Conservation (phyloP, 2,329 filamentous ascomycete genomes). For the Penicillium palitans region DNA sequence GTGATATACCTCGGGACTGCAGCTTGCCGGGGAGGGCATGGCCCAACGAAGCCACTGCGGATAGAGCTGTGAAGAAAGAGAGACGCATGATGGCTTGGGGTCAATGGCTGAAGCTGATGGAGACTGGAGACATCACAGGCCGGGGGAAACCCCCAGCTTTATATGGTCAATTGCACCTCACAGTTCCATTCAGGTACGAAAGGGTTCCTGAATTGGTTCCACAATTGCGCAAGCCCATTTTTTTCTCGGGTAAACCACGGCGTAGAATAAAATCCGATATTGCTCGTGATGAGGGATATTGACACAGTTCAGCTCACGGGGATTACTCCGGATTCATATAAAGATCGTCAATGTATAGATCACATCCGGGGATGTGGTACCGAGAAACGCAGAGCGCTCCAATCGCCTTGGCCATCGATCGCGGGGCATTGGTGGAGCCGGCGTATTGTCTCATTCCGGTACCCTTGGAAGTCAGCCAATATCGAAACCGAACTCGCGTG, state of each 20-base stretch:
- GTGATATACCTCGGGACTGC: conserved; percentile 15
- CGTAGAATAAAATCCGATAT: not conserved
- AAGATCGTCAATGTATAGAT: not conserved
- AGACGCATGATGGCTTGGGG: conserved; percentile 12
- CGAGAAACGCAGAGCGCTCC: not conserved
- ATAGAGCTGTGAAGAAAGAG: conserved; percentile 13
- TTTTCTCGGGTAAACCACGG: not conserved
- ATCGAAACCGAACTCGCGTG: not conserved
- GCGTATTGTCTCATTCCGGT: conserved; percentile 13
- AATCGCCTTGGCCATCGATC: not conserved
- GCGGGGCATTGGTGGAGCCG: conserved; percentile 10
- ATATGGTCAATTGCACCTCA: not conserved
- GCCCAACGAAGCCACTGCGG: conserved; percentile 8
- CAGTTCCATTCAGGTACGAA: not conserved
- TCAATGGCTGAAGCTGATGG: not conserved
- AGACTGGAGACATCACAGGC: not conserved
- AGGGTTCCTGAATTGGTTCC: not conserved
- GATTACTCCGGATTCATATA: not conserved
- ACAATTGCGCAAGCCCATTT: not conserved
- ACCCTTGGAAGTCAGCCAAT: too few species aligned
- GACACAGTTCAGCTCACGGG: not conserved
- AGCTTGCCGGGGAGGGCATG: conserved; percentile 13
- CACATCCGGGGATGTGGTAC: not conserved
- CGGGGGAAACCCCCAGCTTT: not conserved
- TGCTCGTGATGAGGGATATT: not conserved